Conservation (phyloP, 2,329 filamentous ascomycete genomes). For the Fusarium bulbicola region DNA sequence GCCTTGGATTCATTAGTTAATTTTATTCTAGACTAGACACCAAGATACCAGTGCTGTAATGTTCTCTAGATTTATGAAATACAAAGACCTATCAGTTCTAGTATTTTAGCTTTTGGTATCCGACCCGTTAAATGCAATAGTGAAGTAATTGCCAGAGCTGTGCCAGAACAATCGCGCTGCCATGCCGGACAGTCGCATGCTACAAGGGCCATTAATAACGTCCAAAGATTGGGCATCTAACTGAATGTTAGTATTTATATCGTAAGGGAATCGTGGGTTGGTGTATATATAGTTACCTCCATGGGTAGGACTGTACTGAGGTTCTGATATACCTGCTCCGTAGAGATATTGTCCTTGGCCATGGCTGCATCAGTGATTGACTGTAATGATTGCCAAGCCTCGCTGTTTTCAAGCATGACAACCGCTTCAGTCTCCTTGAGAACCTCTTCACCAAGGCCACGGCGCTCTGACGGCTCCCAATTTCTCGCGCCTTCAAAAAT, state of each 20-base stretch:
- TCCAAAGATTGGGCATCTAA: background rate
- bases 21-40: background rate
- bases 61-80: background rate
- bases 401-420: background rate
- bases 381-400: background rate
- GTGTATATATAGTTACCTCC: background rate
- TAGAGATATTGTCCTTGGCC: background rate
- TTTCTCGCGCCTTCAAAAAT: background rate
- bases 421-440: background rate
- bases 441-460: background rate
- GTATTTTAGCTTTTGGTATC: background rate
- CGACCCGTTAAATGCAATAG: background rate
- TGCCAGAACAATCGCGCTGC: background rate
- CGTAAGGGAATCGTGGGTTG: accelerated
- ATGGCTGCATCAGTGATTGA: background rate
- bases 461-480: background rate
- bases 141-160: background rate
- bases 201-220: background rate
- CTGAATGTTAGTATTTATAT: background rate
- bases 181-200: background rate
- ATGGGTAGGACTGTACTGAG: background rate
- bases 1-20: background rate
- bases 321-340: background rate
- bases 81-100: background rate
- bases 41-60: too few species aligned